Percentiles rank a stretch among this genome's conserved stretches.
Conservation (phyloP, 345 rosid species). For the Camelina neglecta region DNA sequence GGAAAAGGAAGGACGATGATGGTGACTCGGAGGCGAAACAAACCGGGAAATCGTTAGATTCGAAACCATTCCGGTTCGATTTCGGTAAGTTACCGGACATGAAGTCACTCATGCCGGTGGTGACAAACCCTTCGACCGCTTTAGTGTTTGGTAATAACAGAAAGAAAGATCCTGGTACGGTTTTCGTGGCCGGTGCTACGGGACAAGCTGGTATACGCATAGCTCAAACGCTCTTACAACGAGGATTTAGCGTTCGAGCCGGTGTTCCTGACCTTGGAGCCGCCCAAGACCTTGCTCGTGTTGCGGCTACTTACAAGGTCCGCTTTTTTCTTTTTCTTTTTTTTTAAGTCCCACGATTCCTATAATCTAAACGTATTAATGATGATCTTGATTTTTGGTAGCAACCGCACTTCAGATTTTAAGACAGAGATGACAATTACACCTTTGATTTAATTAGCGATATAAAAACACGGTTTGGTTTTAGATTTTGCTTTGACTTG, state of each 20-base stretch:
- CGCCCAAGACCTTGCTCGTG: constrained; percentile 90
- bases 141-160: constrained; percentile 61
- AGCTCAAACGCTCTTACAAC: constrained; percentile 68
- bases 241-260: constrained; percentile 87
- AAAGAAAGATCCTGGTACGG: constrained; percentile 79
- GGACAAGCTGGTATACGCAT: constrained; percentile 92
- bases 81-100: constrained; percentile 66
- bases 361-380: constrained; percentile 4
- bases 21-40: constrained; percentile 44
- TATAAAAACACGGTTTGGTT: background rate
- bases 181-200: constrained; percentile 92
- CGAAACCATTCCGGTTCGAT: constrained; percentile 65
- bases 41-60: constrained; percentile 46
- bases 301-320: constrained; percentile 86
- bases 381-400: background rate
- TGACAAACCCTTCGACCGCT: constrained; percentile 57
- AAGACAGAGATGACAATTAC: background rate
- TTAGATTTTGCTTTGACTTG: background rate
- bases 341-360: background rate
- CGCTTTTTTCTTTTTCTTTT: constrained; percentile 2
- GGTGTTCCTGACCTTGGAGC: constrained; percentile 83
- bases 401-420: constrained; percentile 6
- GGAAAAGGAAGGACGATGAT: constrained; percentile 52
- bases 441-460: background rate
- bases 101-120: constrained; percentile 66